phyloP scores from a whole-genome alignment of 2,329 filamentous ascomycete genomes.

The Bretziella fagacearum region DNA sequence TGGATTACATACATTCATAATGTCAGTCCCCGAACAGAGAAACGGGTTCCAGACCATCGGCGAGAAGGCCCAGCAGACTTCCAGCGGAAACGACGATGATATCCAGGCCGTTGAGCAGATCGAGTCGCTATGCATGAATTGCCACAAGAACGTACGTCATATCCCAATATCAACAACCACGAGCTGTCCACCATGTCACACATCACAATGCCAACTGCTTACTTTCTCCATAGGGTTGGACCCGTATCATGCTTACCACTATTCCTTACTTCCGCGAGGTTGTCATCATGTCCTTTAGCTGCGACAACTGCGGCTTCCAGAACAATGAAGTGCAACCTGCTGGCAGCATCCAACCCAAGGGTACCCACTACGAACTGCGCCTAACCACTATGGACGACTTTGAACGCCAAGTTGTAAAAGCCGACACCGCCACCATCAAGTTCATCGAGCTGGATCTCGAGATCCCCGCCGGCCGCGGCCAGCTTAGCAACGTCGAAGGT shows the following conservation, averaged over 20 bases:
- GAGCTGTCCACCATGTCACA: no score
- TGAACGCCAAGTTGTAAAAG: slow-evolving; percentile 77
- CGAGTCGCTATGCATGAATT: slow-evolving; percentile 77
- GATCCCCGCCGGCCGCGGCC: slow-evolving; percentile 76
- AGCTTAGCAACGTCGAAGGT: slow-evolving; percentile 87
- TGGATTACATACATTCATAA: slow-evolving; percentile 16
- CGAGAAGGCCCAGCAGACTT: slow-evolving; percentile 38
- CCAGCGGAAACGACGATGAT: slow-evolving; percentile 27
- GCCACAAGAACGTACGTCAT: slow-evolving; percentile 50
- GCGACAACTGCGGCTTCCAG: slow-evolving; percentile 71
- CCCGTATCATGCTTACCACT: slow-evolving; percentile 69
- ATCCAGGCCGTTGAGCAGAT: slow-evolving; percentile 46
- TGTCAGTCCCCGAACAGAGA: slow-evolving; percentile 24
- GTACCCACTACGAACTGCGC: slow-evolving; percentile 66
- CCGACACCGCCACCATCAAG: slow-evolving; percentile 69
- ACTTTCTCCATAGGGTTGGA: slow-evolving; percentile 45
- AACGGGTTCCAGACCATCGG: slow-evolving; percentile 48
- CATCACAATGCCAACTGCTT: slow-evolving; percentile 16
- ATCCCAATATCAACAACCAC: background rate
- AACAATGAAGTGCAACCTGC: slow-evolving; percentile 93
- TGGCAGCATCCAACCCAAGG: slow-evolving; percentile 78
- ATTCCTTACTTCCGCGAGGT: slow-evolving; percentile 97
- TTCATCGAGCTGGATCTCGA: slow-evolving; percentile 88
- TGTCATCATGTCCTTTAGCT: slow-evolving; percentile 92
- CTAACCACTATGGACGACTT: slow-evolving; percentile 60